A percentile compares a stretch with the other conserved stretches of the same genome.
phyloP scores from a whole-genome alignment of 2,329 filamentous ascomycete species.

The Boeremia lycopersici region DNA sequence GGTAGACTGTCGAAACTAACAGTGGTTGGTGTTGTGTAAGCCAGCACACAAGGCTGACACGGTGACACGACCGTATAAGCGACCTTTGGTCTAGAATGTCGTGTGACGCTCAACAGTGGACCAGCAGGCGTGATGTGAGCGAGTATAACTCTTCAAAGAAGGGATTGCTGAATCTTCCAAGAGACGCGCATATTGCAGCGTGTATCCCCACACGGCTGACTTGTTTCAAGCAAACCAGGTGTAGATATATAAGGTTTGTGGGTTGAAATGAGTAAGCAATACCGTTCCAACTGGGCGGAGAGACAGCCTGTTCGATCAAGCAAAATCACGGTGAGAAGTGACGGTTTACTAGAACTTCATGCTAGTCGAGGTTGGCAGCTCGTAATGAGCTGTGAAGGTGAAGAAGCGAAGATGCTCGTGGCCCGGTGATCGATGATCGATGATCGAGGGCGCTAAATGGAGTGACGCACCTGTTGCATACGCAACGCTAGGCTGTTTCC shows the following conservation, averaged over 20 bases:
- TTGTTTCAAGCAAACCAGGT: background rate
- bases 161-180: background rate
- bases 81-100: background rate
- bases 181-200: background rate
- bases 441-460: constrained; percentile 11
- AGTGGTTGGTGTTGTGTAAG: background rate
- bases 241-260: background rate
- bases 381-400: background rate
- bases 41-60: constrained; percentile 8
- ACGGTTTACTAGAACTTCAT: background rate
- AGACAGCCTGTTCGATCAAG: background rate
- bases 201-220: background rate
- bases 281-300: background rate
- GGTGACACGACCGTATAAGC: constrained; percentile 1
- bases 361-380: background rate
- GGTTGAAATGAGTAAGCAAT: background rate
- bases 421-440: constrained; percentile 5
- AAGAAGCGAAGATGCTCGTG: background rate
- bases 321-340: background rate
- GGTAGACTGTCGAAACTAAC: background rate
- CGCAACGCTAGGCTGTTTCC: constrained; percentile 5
- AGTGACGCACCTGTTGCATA: constrained; percentile 15
- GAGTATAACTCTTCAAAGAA: background rate
- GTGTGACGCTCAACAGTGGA: background rate
- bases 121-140: background rate